Conservation (phyloP, 148 eudicot genomes). For the Camellia japonica region DNA sequence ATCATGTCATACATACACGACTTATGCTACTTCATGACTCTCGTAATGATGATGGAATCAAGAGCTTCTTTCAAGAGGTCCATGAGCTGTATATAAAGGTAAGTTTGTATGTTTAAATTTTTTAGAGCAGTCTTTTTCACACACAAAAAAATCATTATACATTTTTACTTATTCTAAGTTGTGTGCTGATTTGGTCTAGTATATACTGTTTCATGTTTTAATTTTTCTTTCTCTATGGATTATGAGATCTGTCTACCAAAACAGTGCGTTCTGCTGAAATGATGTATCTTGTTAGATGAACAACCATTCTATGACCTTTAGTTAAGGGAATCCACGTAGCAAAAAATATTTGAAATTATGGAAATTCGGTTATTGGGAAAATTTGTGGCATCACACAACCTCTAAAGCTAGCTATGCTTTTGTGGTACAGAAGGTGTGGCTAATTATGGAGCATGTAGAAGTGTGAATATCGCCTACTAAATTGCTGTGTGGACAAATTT, state of each 20-base stretch:
- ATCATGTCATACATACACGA: conserved; percentile 62
- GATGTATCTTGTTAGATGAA: no score
- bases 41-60: conserved; percentile 95
- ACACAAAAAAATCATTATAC: background rate
- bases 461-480: background rate
- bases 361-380: background rate
- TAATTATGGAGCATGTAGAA: background rate
- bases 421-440: background rate
- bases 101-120: conserved; percentile 4
- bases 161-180: background rate
- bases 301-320: background rate
- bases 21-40: conserved; percentile 96
- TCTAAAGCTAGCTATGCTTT: background rate
- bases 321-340: background rate
- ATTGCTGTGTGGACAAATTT: background rate
- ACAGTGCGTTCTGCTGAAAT: no score
- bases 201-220: background rate
- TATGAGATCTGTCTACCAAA: background rate
- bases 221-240: background rate
- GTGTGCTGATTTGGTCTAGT: background rate
- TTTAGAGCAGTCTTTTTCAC: background rate
- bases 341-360: no score
- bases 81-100: conserved; percentile 97
- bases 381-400: background rate
- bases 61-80: conserved; percentile 97